Evolutionary conservation across 306 rosid genomes (phyloP).

Genomic region (Erythrophleum fordii): DNA sequence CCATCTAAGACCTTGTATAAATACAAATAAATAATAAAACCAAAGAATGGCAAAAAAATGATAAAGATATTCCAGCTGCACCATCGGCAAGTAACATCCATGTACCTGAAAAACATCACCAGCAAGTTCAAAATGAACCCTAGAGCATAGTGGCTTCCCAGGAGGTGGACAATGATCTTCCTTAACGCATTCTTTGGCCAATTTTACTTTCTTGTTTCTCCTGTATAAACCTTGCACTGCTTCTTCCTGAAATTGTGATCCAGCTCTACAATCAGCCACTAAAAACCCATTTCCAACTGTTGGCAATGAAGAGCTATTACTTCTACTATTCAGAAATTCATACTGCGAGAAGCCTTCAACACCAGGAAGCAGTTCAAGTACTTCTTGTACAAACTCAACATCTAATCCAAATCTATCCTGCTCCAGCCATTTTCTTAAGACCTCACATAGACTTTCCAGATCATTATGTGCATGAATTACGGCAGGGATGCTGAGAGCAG

Average conservation of each 20-base stretch:
- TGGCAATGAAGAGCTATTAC: slow-evolving; percentile 52
- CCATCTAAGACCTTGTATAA: slow-evolving; percentile 21
- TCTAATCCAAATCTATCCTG: slow-evolving; percentile 97
- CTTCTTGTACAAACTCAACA: slow-evolving; percentile 89
- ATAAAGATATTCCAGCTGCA: slow-evolving; percentile 22
- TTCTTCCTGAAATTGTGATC: slow-evolving; percentile 59
- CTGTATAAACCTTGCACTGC: slow-evolving; percentile 55
- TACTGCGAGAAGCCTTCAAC: slow-evolving; percentile 60
- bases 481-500: slow-evolving; percentile 54
- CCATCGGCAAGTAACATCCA: slow-evolving; percentile 27
- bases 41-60: slow-evolving; percentile 16
- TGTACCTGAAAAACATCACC: slow-evolving; percentile 93
- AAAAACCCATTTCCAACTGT: slow-evolving; percentile 87
- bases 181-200: slow-evolving; percentile 42
- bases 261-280: slow-evolving; percentile 55
- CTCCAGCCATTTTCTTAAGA: slow-evolving; percentile 78
- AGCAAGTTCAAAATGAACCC: slow-evolving; percentile 69
- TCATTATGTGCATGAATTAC: slow-evolving; percentile 55
- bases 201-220: slow-evolving; percentile 59
- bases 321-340: slow-evolving; percentile 63
- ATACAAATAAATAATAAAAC: slow-evolving; percentile 32
- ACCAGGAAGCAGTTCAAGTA: slow-evolving; percentile 80
- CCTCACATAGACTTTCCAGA: slow-evolving; percentile 43
- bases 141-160: slow-evolving; percentile 78
- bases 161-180: slow-evolving; percentile 72